These are phyloP conservation scores for Tylopilus felleus DNA, from an alignment of 768 basidiomycete genomes.

Conservation along the genomic window DNA sequence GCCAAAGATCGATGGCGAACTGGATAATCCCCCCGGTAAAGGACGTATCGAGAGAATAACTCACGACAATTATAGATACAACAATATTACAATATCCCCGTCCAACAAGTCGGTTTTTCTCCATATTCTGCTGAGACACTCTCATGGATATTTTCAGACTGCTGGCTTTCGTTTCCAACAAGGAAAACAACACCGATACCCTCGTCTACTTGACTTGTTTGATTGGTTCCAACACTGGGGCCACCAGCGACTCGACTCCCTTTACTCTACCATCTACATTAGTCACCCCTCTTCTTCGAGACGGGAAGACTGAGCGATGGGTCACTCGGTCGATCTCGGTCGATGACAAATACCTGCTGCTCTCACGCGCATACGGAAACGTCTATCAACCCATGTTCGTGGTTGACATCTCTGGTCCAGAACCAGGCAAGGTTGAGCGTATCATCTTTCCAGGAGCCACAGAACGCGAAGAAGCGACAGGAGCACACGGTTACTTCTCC, in stretches of 20 bases:
- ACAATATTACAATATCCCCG: slow-evolving; percentile 27
- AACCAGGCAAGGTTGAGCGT: slow-evolving; percentile 22
- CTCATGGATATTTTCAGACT: slow-evolving; percentile 25
- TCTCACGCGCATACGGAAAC: slow-evolving; percentile 30
- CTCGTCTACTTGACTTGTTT: slow-evolving; percentile 36
- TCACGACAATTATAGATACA: slow-evolving; percentile 36
- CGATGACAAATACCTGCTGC: slow-evolving; percentile 37
- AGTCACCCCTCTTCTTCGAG: slow-evolving; percentile 31
- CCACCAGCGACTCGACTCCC: slow-evolving; percentile 24
- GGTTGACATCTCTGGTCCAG: slow-evolving; percentile 32
- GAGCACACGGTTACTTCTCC: slow-evolving; percentile 27
- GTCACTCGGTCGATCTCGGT: slow-evolving; percentile 32
- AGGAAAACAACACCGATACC: slow-evolving; percentile 38
- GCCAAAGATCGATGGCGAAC: slow-evolving; percentile 36
- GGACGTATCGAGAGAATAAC: slow-evolving; percentile 43
- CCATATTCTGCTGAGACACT: neutral
- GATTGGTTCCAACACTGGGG: slow-evolving; percentile 31
- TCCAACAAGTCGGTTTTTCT: slow-evolving; percentile 33
- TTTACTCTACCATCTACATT: slow-evolving; percentile 34
- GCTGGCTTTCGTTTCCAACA: slow-evolving; percentile 41
- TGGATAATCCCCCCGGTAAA: slow-evolving; percentile 37
- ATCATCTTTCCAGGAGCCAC: slow-evolving; percentile 36
- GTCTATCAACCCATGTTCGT: slow-evolving; percentile 31
- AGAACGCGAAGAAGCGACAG: slow-evolving; percentile 29
- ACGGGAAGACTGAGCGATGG: slow-evolving; percentile 34